phyloP scores from a whole-genome alignment of 2,329 filamentous ascomycete species.

The Aspergillus arachidicola region DNA sequence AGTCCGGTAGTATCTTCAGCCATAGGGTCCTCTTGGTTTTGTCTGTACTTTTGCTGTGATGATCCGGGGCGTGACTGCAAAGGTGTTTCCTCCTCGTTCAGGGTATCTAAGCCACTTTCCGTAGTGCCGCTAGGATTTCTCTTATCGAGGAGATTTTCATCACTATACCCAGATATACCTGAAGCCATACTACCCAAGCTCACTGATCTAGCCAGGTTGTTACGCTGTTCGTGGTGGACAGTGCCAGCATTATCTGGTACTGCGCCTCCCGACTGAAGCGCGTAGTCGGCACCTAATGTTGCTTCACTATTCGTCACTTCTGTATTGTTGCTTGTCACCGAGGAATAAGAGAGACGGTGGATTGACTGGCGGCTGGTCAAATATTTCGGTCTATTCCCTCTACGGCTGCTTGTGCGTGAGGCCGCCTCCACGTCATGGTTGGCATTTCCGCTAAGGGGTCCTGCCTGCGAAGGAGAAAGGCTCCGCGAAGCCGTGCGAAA shows the following conservation, averaged over 20 bases:
- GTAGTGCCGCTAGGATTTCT: constrained; percentile 42
- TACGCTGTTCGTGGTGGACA: constrained; percentile 33
- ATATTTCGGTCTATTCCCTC: constrained; percentile 56
- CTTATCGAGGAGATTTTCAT: constrained; percentile 49
- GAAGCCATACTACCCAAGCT: constrained; percentile 91
- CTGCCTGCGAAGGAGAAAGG: constrained; percentile 29
- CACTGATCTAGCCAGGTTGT: constrained; percentile 69
- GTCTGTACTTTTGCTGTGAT: constrained; percentile 28
- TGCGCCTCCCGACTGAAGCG: constrained; percentile 79
- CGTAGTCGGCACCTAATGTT: constrained; percentile 76
- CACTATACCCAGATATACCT: constrained; percentile 61
- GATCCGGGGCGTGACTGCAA: constrained; percentile 40
- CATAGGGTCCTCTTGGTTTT: constrained; percentile 33
- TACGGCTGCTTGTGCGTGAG: constrained; percentile 29
- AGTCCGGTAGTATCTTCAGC: constrained; percentile 53
- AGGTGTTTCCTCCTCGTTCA: constrained; percentile 61
- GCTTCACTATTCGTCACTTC: constrained; percentile 70
- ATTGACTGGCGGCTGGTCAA: constrained; percentile 58
- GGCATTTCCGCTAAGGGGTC: constrained; percentile 31
- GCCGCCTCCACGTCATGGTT: constrained; percentile 25
- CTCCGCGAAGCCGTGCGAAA: constrained; percentile 30
- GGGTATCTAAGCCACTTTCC: constrained; percentile 55
- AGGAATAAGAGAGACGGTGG: constrained; percentile 62
- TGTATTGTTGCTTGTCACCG: constrained; percentile 56
- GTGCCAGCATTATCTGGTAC: constrained; percentile 51